Conservation (phyloP, 202 grass and related monocot species). For the Sporobolus alterniflorus region DNA sequence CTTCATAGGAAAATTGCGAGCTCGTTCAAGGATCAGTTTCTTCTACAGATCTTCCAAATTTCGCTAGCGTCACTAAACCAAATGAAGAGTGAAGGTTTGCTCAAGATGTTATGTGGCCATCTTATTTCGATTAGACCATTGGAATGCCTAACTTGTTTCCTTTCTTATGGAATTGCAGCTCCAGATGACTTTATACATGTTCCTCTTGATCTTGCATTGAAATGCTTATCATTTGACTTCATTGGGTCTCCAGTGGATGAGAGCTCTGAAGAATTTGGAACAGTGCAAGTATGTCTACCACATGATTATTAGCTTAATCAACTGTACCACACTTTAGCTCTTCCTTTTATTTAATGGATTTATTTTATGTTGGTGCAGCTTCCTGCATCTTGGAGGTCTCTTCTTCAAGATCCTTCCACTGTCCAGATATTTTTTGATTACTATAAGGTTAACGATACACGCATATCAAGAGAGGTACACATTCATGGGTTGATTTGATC, state of each 20-base stretch:
- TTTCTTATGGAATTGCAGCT: slow-evolving; percentile 57
- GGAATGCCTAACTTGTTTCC: slow-evolving; percentile 3
- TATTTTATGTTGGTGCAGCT: slow-evolving; percentile 64
- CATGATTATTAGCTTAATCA: slow-evolving; percentile 28
- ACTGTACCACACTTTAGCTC: not conserved
- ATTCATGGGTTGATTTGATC: slow-evolving; percentile 25
- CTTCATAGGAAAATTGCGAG: slow-evolving; percentile 77
- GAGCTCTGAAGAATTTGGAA: slow-evolving; percentile 99
- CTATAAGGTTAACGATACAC: slow-evolving; percentile 81
- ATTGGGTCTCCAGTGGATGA: slow-evolving; percentile 96
- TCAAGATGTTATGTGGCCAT: slow-evolving; percentile 50
- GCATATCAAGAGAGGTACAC: slow-evolving; percentile 91
- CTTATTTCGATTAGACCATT: slow-evolving; percentile 18
- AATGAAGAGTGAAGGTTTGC: slow-evolving; percentile 84
- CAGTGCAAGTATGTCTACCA: slow-evolving; percentile 77
- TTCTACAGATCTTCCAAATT: slow-evolving; percentile 98
- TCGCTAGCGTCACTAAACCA: slow-evolving; percentile 91
- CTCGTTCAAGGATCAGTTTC: slow-evolving; percentile 92
- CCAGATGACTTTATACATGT: slow-evolving; percentile 68
- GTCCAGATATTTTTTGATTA: slow-evolving; percentile 98
- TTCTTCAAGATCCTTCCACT: slow-evolving; percentile 93
- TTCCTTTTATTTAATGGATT: slow-evolving; percentile 21
- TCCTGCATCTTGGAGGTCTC: slow-evolving; percentile 91
- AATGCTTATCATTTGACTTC: slow-evolving; percentile 98
- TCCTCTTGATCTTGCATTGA: slow-evolving; percentile 89